Evolutionary conservation across 1,284 basidiomycete genomes (phyloP).

Genomic region (Tilletia caries): DNA sequence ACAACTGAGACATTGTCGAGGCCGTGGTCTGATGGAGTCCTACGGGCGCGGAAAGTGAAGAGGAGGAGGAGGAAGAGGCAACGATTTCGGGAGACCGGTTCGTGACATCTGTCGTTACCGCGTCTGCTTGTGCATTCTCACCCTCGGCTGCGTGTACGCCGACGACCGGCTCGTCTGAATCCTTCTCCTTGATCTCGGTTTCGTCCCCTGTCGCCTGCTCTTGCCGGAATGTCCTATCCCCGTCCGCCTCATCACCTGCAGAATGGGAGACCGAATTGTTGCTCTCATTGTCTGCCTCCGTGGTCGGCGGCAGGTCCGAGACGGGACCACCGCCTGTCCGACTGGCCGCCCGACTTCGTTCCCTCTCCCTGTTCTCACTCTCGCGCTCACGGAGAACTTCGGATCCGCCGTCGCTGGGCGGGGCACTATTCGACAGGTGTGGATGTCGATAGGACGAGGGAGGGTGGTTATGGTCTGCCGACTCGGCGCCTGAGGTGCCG

Average conservation of each 20-base stretch:
- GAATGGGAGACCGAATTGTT: slow-evolving; percentile 53
- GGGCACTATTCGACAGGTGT: neutral
- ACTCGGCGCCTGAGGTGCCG: neutral
- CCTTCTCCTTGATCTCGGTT: neutral
- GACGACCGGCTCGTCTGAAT: neutral
- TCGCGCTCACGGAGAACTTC: neutral
- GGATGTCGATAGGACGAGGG: neutral
- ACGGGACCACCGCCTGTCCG: neutral
- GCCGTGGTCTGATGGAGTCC: neutral
- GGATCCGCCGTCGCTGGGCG: neutral
- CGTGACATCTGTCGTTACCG: neutral
- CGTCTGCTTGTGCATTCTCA: neutral
- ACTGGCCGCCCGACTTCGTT: neutral
- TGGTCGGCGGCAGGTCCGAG: slow-evolving; percentile 3
- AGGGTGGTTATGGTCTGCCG: neutral
- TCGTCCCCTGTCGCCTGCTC: neutral
- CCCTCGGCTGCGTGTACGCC: neutral
- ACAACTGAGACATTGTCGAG: neutral
- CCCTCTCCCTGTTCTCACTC: neutral
- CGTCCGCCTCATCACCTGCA: slow-evolving; percentile 51
- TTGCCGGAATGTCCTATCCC: slow-evolving; percentile 15
- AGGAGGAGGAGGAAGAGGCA: neutral
- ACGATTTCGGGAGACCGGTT: neutral
- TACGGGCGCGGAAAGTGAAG: neutral
- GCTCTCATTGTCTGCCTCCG: slow-evolving; percentile 13